Conservation (phyloP, 1,284 basidiomycete species). For the Microbotryum lychnidis-dioicae region DNA sequence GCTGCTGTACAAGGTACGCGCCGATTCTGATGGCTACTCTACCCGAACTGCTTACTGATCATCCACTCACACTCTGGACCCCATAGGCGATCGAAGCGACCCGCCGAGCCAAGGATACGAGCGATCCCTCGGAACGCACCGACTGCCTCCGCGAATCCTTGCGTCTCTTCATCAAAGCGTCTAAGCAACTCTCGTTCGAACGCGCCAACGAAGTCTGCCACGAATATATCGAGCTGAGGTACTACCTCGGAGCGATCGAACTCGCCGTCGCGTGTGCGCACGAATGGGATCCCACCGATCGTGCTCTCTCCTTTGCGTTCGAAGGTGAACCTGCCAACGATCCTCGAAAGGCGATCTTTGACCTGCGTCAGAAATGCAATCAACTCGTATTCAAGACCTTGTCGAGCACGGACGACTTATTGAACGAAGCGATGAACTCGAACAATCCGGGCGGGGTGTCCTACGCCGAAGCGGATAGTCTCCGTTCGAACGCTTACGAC, state of each 20-base stretch:
- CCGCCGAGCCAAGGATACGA: constrained; percentile 76
- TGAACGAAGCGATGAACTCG: constrained; percentile 34
- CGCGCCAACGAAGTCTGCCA: constrained; percentile 74
- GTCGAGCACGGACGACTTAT: constrained; percentile 60
- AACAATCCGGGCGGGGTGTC: constrained; percentile 29
- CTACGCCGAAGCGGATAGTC: constrained; percentile 54
- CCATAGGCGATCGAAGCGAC: constrained; percentile 81
- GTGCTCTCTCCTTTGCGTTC: constrained; percentile 69
- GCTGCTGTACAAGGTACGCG: constrained; percentile 79
- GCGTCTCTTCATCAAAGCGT: constrained; percentile 75
- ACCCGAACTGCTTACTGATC: not conserved
- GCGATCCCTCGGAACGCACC: constrained; percentile 60
- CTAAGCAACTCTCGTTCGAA: constrained; percentile 71
- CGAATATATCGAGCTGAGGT: constrained; percentile 76
- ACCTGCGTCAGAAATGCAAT: constrained; percentile 67
- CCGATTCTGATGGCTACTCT: not conserved
- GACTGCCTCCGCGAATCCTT: constrained; percentile 73
- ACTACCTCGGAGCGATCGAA: constrained; percentile 70
- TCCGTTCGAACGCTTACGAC: constrained; percentile 65
- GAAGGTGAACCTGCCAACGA: constrained; percentile 56
- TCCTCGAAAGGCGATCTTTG: constrained; percentile 52
- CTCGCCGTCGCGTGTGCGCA: constrained; percentile 77
- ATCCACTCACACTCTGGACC: not conserved
- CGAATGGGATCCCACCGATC: constrained; percentile 65
- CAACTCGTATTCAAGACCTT: constrained; percentile 73